A percentile compares a stretch with the other conserved stretches of the same genome.
These are phyloP conservation scores for Neovahlkampfia damariscottae DNA, from an alignment of 78 protist species.

Conservation along the genomic window DNA sequence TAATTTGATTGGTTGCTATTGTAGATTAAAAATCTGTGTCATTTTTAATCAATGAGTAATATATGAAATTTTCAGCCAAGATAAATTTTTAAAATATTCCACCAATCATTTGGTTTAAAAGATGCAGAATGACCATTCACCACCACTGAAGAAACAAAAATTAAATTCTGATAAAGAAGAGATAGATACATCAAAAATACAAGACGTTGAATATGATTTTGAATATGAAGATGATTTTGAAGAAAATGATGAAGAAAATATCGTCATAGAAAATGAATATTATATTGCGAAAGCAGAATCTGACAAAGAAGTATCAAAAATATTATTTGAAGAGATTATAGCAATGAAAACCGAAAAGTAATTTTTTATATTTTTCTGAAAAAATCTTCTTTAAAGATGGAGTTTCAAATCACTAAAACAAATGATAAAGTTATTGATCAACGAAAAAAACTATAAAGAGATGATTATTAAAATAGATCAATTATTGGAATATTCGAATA, in stretches of 20 bases:
- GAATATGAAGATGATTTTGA: not conserved
- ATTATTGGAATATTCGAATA: not conserved
- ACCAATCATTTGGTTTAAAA: too few species aligned
- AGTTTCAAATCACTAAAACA: slow-evolving; percentile 5
- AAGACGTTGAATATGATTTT: slow-evolving; percentile 3
- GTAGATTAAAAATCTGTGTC: too few species aligned
- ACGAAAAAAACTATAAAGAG: not conserved
- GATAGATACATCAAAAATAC: too few species aligned
- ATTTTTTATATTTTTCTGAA: too few species aligned
- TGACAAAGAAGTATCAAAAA: not conserved
- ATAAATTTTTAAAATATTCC: too few species aligned
- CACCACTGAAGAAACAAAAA: too few species aligned
- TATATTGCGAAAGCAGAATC: not conserved
- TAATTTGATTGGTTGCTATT: too few species aligned
- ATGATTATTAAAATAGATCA: not conserved
- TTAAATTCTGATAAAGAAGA: too few species aligned
- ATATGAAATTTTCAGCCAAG: too few species aligned
- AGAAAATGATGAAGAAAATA: not conserved
- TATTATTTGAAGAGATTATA: not conserved
- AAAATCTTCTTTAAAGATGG: too few species aligned
- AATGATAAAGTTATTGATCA: not conserved
- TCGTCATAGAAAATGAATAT: slow-evolving; percentile 11
- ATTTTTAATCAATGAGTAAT: too few species aligned
- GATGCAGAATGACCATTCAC: too few species aligned
- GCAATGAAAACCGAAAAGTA: not conserved